phyloP scores from a whole-genome alignment of 345 rosid species.

The Brassica nigra region DNA sequence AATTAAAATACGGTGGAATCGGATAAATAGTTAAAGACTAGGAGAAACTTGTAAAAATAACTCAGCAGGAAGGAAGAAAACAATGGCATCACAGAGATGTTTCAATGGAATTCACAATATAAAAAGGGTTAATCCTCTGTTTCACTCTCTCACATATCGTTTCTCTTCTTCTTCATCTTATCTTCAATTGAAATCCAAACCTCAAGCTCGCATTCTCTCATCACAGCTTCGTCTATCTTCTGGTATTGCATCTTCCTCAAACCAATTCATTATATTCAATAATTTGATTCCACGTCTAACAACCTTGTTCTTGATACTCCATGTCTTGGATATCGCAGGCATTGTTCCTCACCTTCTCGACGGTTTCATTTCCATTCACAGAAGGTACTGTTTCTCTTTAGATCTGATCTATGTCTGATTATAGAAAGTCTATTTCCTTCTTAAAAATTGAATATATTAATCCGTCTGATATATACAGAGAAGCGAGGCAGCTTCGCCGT shows the following conservation, averaged over 20 bases:
- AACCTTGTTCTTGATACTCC: constrained; percentile 24
- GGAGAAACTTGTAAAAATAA: constrained; percentile 19
- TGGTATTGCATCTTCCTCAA: constrained; percentile 15
- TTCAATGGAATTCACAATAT: constrained; percentile 45
- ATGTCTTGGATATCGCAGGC: constrained; percentile 50
- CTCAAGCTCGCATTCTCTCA: constrained; percentile 8
- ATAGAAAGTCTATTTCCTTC: background rate
- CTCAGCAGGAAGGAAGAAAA: background rate
- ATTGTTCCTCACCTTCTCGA: constrained; percentile 38
- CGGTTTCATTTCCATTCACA: constrained; percentile 41
- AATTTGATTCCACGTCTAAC: constrained; percentile 34
- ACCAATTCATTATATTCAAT: background rate
- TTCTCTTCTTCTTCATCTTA: constrained; percentile 18
- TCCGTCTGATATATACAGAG: constrained; percentile 43
- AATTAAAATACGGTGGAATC: background rate
- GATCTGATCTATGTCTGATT: background rate
- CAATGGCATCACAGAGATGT: constrained; percentile 50
- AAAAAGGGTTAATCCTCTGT: constrained; percentile 47
- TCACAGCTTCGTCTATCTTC: constrained; percentile 28
- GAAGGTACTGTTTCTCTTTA: constrained; percentile 45
- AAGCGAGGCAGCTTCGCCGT: constrained; percentile 33
- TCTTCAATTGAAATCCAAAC: constrained; percentile 7
- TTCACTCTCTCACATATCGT: constrained; percentile 33
- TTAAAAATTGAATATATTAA: background rate
- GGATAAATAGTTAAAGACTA: constrained; percentile 26